A percentile compares a stretch with the other conserved stretches of the same genome.
Evolutionary conservation across 306 rosid species (phyloP).

Genomic region (Canavalia gladiata): DNA sequence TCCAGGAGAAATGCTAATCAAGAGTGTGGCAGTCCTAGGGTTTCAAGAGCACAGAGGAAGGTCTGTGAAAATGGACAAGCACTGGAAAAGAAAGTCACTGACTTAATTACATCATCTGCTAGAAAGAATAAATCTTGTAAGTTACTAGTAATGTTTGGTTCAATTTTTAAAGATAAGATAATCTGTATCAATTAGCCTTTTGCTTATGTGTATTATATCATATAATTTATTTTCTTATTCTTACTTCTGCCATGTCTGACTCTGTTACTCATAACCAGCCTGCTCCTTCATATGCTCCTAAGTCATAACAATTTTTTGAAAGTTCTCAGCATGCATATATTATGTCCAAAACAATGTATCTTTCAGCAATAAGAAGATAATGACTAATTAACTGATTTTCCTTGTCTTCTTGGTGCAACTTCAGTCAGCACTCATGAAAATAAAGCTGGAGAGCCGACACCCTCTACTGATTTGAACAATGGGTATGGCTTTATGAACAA

Average conservation of each 20-base stretch:
- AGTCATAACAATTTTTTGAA: neutral
- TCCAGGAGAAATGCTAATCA: conserved; percentile 61
- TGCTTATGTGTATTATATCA: neutral
- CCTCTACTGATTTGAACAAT: conserved; percentile 54
- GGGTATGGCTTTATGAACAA: conserved; percentile 56
- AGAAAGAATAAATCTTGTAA: conserved; percentile 75
- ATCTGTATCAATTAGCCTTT: conserved; percentile 11
- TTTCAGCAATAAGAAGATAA: conserved; percentile 5
- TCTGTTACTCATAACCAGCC: conserved; percentile 3
- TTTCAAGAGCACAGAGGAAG: conserved; percentile 77
- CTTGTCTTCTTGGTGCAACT: conserved; percentile 45
- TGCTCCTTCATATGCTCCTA: conserved; percentile 14
- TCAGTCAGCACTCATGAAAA: conserved; percentile 66
- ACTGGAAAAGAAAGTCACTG: conserved; percentile 66
- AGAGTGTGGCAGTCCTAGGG: conserved; percentile 65
- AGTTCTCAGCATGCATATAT: conserved; percentile 1
- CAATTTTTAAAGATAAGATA: neutral
- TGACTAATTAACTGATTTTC: conserved; percentile 34
- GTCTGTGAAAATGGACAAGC: conserved; percentile 61
- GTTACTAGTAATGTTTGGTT: conserved; percentile 39
- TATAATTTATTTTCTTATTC: neutral
- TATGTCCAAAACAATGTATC: neutral
- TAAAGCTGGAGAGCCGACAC: conserved; percentile 65
- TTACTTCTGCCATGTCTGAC: conserved; percentile 15
- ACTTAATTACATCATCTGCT: conserved; percentile 79